phyloP scores from a whole-genome alignment of 371 early-diverging fungal species.

The Mycotypha africana region DNA sequence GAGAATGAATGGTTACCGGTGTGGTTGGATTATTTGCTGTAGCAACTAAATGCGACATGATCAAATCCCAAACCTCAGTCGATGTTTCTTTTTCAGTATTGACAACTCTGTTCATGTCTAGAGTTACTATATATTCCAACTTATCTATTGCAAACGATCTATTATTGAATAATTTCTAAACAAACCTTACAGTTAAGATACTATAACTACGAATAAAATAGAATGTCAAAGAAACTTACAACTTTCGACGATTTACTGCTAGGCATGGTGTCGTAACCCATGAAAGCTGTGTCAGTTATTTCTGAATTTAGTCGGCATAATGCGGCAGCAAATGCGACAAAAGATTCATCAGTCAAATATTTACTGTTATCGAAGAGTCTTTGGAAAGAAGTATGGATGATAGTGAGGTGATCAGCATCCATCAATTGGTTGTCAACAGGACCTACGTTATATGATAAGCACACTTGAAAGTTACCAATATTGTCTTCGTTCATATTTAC shows the following conservation, averaged over 20 bases:
- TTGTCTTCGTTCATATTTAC: too few relatives aligned
- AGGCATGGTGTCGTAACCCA: constrained; percentile 18
- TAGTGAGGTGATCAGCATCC: constrained; percentile 51
- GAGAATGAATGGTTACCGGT: constrained; percentile 64
- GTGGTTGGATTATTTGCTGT: constrained; percentile 64
- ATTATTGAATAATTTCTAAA: constrained; percentile 60
- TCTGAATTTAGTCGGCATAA: constrained; percentile 68
- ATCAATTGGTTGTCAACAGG: constrained; percentile 19
- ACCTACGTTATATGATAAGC: neutral
- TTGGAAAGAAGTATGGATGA: constrained; percentile 50
- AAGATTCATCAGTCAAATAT: constrained; percentile 55
- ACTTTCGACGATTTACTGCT: constrained; percentile 17
- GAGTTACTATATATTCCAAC: constrained; percentile 65
- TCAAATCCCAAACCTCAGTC: constrained; percentile 59
- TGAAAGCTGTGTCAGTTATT: constrained; percentile 46
- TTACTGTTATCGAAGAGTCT: constrained; percentile 72
- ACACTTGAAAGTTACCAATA: too few relatives aligned
- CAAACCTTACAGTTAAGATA: neutral
- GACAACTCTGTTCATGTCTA: constrained; percentile 69
- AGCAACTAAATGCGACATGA: constrained; percentile 73
- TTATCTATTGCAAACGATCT: constrained; percentile 83
- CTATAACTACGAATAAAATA: neutral
- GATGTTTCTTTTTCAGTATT: constrained; percentile 31
- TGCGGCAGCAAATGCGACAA: constrained; percentile 64
- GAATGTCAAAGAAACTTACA: neutral